Evolutionary conservation across 768 basidiomycete species (phyloP), one percentile per base, ranked within the genome.

Genomic region (Mycena rosella): DNA sequence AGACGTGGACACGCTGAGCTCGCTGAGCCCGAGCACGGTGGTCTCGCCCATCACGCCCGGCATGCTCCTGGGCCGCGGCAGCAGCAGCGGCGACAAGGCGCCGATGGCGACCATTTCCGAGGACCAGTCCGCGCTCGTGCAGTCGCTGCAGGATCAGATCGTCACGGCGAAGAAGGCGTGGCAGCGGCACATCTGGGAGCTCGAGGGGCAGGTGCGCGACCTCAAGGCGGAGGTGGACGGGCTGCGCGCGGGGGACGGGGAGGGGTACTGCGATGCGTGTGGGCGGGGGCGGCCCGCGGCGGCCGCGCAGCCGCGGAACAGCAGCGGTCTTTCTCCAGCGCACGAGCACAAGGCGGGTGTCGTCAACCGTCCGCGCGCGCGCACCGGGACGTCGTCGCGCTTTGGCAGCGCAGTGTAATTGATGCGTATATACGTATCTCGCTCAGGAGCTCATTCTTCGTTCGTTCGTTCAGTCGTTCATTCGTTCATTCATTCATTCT

Each of bases 181-280:
- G 90, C 90, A 92, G 73, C 86, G 83, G 63, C 89, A 91, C 65
- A 85, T 93, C 56, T 88, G 86, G 89, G 93, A 94, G 73, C 79
- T 95, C 56, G 92, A 92, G 74, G 86, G 87, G 15, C 91, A 92
- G 74, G 86, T 95, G 49, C 86, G 86, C 53, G 89, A 91, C 74
- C 80, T 95, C 63, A 89, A 91, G 69, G 82, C 85, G 22, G 91
- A 94, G 75, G 75, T 95, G 36, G 89, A 90, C 36, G 85, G 83
- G 27, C 78, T 89, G 45, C 87, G 84, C 52, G 78, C 77, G 29
- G 75, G 71, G 18, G 67, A 69, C 15, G 75, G 71, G 9, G 76
- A 78, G 51, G 80, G 80, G 53, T 87, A 85, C 62, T 95, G 93
- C 75, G 81, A 85, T 5, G 74, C 79, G 42, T 94, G 93, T 73